Evolutionary conservation across 1,284 basidiomycete species (phyloP).

Genomic region (Volvariella volvacea): DNA sequence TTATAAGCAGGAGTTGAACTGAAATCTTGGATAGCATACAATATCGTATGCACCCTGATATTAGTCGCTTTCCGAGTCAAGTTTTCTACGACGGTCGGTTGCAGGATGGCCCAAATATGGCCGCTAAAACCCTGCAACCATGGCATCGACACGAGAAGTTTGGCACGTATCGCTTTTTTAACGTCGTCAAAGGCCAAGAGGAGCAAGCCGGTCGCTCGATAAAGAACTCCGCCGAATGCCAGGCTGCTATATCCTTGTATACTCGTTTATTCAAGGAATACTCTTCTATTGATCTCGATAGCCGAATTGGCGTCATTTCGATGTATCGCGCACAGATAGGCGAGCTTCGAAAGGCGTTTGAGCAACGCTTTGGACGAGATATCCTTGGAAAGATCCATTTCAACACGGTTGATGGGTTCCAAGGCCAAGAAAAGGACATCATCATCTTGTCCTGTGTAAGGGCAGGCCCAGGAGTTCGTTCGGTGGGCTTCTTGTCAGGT

Average conservation of each 20-base stretch:
- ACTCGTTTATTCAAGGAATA: conserved; percentile 68
- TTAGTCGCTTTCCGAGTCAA: conserved; percentile 84
- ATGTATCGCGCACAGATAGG: conserved; percentile 93
- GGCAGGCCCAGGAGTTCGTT: conserved; percentile 74
- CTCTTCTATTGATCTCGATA: conserved; percentile 58
- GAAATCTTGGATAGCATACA: conserved; percentile 64
- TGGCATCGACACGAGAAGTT: conserved; percentile 86
- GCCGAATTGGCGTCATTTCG: conserved; percentile 85
- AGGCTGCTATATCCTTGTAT: conserved; percentile 78
- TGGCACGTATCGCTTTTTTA: conserved; percentile 88
- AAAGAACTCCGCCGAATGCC: conserved; percentile 74
- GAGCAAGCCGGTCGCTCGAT: conserved; percentile 57
- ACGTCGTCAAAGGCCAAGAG: conserved; percentile 61
- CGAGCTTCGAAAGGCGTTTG: conserved; percentile 73
- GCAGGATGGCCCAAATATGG: conserved; percentile 89
- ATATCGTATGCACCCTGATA: conserved; percentile 99
- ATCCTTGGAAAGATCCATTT: conserved; percentile 82
- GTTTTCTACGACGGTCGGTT: conserved; percentile 86
- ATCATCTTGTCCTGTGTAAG: conserved; percentile 95
- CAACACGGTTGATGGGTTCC: conserved; percentile 97
- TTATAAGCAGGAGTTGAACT: background rate
- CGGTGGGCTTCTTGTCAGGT: conserved; percentile 88
- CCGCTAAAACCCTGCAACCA: conserved; percentile 68
- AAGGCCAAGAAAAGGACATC: conserved; percentile 96
- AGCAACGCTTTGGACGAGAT: conserved; percentile 64